Evolutionary conservation across 805 yeast species (phyloP).

Genomic region (Priceomyces medius): DNA sequence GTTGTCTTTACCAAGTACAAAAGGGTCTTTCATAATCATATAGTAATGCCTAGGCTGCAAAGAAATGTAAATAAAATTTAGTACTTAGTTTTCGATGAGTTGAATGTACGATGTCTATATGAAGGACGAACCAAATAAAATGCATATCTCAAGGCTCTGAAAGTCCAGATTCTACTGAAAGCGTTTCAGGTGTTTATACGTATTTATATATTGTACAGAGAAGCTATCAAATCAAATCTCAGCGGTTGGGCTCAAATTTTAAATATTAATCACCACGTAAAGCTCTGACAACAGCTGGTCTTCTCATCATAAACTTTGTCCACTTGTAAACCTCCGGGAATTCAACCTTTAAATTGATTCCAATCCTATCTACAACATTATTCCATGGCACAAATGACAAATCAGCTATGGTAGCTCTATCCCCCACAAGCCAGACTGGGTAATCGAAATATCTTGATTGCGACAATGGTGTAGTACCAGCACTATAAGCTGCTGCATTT

Average conservation of each 20-base stretch:
- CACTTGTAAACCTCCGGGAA: slow-evolving; percentile 95
- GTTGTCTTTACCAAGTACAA: slow-evolving; percentile 17
- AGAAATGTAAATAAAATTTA: neutral
- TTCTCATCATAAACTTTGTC: slow-evolving; percentile 93
- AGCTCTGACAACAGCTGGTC: slow-evolving; percentile 89
- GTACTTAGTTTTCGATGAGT: neutral
- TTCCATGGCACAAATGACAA: slow-evolving; percentile 95
- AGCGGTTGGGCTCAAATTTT: neutral
- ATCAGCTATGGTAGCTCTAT: slow-evolving; percentile 78
- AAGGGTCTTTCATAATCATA: slow-evolving; percentile 6
- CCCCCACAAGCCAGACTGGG: slow-evolving; percentile 95
- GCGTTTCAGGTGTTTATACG: neutral
- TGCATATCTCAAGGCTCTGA: too few species aligned
- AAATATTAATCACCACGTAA: slow-evolving; percentile 59
- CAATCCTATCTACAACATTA: slow-evolving; percentile 89
- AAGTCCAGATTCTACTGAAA: too few species aligned
- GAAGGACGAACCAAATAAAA: neutral
- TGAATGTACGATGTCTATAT: neutral
- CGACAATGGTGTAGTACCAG: slow-evolving; percentile 84
- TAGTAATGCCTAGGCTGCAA: neutral
- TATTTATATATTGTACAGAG: neutral
- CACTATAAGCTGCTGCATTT: slow-evolving; percentile 81
- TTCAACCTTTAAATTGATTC: slow-evolving; percentile 81
- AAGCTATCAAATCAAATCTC: neutral
- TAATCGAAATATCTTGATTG: slow-evolving; percentile 86